Conservation (phyloP, 2,329 filamentous ascomycete species). For the Thelonectria olida region DNA sequence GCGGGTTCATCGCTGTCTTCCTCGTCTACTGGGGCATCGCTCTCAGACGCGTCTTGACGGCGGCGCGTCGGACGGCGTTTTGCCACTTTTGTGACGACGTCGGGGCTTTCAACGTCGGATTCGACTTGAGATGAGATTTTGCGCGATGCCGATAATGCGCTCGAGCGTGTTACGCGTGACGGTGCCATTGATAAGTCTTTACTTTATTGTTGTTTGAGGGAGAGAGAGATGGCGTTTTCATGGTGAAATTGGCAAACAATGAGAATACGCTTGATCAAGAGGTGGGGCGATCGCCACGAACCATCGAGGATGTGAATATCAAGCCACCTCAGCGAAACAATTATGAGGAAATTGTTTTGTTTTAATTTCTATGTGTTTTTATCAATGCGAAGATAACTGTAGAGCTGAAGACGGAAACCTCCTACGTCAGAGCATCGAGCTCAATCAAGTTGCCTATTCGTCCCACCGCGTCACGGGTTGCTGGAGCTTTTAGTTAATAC, state of each 20-base stretch:
- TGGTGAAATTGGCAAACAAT: not conserved
- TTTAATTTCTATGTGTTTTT: no score
- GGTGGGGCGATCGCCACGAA: not conserved
- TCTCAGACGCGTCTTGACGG: constrained; percentile 32
- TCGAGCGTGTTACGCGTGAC: constrained; percentile 31
- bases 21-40: constrained; percentile 30
- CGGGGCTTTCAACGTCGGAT: constrained; percentile 18
- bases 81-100: not conserved
- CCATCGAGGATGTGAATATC: not conserved
- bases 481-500: no score
- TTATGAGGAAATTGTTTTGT: no score
- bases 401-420: no score
- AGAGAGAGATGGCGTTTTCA: not conserved
- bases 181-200: constrained; percentile 16
- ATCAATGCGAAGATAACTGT: no score
- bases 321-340: not conserved
- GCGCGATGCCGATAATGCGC: constrained; percentile 29
- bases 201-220: no score
- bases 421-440: no score
- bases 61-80: constrained; percentile 27
- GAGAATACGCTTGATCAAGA: no score
- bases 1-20: constrained; percentile 30
- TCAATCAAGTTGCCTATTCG: no score
- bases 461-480: no score
- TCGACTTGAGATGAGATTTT: constrained; percentile 32